A percentile compares a stretch with the other conserved stretches of the same genome.
Conservation (phyloP, 2,329 filamentous ascomycete genomes). For the Sarocladiaceae sp. region DNA sequence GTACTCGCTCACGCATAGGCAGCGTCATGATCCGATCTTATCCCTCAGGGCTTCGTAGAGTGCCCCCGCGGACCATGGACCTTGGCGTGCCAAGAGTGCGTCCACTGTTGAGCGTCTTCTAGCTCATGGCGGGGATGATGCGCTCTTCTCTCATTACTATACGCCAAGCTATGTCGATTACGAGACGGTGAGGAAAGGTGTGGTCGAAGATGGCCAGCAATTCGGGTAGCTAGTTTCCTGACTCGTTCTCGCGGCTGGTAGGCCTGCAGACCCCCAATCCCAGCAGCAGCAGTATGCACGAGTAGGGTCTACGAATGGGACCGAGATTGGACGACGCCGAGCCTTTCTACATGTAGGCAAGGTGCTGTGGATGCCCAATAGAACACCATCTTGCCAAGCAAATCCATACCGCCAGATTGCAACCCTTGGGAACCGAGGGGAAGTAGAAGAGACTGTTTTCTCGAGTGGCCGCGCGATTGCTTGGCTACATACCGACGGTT, state of each 20-base stretch:
- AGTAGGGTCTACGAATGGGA: background rate
- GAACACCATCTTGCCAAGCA: background rate
- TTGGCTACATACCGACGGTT: conserved; percentile 8
- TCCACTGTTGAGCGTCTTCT: no score
- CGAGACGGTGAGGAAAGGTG: background rate
- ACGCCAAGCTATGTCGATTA: background rate
- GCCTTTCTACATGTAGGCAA: background rate
- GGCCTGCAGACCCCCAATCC: background rate
- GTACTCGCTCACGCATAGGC: background rate
- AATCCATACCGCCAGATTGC: background rate
- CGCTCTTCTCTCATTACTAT: background rate
- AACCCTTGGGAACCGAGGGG: background rate
- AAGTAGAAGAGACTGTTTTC: background rate
- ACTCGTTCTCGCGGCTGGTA: background rate
- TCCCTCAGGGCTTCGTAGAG: background rate
- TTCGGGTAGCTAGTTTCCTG: background rate
- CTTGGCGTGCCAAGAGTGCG: background rate
- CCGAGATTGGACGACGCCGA: conserved; percentile 1
- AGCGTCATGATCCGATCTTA: background rate
- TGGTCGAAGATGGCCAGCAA: background rate
- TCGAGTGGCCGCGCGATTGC: background rate
- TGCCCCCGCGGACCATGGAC: background rate
- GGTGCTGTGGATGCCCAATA: background rate
- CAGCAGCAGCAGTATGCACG: background rate
- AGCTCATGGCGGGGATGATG: background rate